These are phyloP conservation scores for Leptomonas pyrrhocoris DNA, from an alignment of 208 protist genomes.

Conservation along the genomic window DNA sequence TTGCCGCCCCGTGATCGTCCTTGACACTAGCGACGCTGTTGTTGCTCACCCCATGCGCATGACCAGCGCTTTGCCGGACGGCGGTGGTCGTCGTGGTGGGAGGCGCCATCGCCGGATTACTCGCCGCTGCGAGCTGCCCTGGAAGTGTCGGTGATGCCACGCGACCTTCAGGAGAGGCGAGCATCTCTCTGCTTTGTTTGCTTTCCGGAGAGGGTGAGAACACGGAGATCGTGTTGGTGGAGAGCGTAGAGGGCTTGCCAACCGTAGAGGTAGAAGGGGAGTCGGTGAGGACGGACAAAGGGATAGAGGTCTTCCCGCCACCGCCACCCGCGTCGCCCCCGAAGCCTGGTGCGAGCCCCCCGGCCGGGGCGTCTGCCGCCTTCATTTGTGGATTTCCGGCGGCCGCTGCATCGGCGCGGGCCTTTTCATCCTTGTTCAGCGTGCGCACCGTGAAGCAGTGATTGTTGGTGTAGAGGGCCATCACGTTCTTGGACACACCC, in stretches of 20 bases:
- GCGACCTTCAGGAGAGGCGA: not conserved
- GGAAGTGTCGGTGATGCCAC: not conserved
- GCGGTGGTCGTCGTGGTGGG: not conserved
- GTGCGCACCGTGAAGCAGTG: slow-evolving; percentile 52
- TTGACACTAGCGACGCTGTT: slow-evolving; percentile 5
- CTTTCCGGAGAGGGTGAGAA: not conserved
- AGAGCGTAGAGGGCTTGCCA: not conserved
- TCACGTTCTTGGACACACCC: slow-evolving; percentile 48
- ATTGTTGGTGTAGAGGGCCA: slow-evolving; percentile 51
- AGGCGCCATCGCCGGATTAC: not conserved
- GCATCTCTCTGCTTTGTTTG: not conserved
- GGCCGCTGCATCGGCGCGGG: slow-evolving; percentile 4
- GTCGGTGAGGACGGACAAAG: not conserved
- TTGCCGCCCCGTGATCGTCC: slow-evolving; percentile 5
- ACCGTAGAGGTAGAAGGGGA: not conserved
- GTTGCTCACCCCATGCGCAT: slow-evolving; percentile 3
- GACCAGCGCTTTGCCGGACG: slow-evolving; percentile 5
- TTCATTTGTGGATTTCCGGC: not conserved
- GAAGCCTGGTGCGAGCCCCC: not conserved
- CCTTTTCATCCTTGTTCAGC: slow-evolving; percentile 28
- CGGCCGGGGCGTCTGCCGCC: slow-evolving; percentile 2
- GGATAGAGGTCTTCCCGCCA: not conserved
- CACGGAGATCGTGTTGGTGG: not conserved
- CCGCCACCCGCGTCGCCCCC: slow-evolving; percentile 9
- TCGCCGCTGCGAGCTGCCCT: not conserved